These are phyloP conservation scores for Fusarium continuum DNA, from an alignment of 2,329 filamentous ascomycete genomes.

Conservation along the genomic window DNA sequence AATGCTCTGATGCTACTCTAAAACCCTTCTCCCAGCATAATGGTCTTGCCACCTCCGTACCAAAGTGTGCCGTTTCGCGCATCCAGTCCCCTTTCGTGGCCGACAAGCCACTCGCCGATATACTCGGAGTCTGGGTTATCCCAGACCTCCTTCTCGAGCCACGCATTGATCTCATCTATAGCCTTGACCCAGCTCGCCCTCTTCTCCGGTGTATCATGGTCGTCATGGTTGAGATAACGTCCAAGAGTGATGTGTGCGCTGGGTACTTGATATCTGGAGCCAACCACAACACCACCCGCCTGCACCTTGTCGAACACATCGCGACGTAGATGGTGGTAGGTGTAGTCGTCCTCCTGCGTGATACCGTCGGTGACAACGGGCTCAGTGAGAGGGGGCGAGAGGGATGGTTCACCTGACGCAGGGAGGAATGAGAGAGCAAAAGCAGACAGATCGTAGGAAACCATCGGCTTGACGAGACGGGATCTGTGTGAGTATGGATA, in stretches of 20 bases:
- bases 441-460: slow-evolving; percentile 87
- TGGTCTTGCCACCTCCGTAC: slow-evolving; percentile 84
- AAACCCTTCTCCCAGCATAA: slow-evolving; percentile 71
- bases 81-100: slow-evolving; percentile 83
- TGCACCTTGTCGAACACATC: slow-evolving; percentile 74
- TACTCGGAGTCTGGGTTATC: slow-evolving; percentile 56
- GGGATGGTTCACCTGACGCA: slow-evolving; percentile 68
- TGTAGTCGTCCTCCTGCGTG: slow-evolving; percentile 71
- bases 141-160: slow-evolving; percentile 78
- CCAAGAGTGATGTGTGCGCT: slow-evolving; percentile 90
- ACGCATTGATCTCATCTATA: slow-evolving; percentile 80
- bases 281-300: slow-evolving; percentile 72
- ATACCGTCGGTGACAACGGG: slow-evolving; percentile 49
- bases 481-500: slow-evolving; percentile 74
- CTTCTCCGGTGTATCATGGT: slow-evolving; percentile 67
- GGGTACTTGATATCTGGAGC: slow-evolving; percentile 85
- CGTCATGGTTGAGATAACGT: slow-evolving; percentile 75
- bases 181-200: slow-evolving; percentile 71
- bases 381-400: slow-evolving; percentile 51
- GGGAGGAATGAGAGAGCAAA: slow-evolving; percentile 89
- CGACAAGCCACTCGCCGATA: slow-evolving; percentile 83
- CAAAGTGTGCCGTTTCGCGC: slow-evolving; percentile 79
- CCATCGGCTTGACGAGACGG: slow-evolving; percentile 80
- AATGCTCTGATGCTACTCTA: slow-evolving; percentile 44
- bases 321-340: slow-evolving; percentile 88